Conservation (phyloP, 1,284 basidiomycete species). For the Caloboletus firmus region DNA sequence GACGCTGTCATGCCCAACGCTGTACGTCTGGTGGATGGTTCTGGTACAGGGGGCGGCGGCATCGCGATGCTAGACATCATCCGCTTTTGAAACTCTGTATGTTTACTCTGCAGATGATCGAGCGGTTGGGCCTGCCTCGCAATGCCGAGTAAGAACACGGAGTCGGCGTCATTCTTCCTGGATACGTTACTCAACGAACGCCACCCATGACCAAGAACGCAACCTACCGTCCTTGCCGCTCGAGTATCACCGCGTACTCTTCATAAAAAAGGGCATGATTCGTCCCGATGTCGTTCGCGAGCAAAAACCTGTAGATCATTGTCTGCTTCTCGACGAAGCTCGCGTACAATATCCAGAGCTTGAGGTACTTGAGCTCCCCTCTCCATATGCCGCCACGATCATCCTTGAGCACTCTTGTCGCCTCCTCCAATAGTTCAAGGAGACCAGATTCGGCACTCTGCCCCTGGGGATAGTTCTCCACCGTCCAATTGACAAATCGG, state of each 20-base stretch:
- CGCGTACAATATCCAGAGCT: conserved; percentile 91
- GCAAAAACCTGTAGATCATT: conserved; percentile 82
- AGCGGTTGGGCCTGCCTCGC: conserved; percentile 73
- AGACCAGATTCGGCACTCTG: conserved; percentile 73
- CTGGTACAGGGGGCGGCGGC: conserved; percentile 34
- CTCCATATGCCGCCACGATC: conserved; percentile 63
- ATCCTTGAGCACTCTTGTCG: conserved; percentile 73
- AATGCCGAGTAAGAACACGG: conserved; percentile 85
- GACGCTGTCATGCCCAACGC: conserved; percentile 39
- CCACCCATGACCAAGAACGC: background rate
- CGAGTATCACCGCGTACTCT: conserved; percentile 83
- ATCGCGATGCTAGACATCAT: conserved; percentile 57
- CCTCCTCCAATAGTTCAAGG: conserved; percentile 78
- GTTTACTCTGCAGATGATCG: conserved; percentile 72
- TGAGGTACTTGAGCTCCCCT: conserved; percentile 83
- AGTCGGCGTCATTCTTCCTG: conserved; percentile 85
- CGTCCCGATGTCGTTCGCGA: conserved; percentile 89
- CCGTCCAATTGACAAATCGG: conserved; percentile 67
- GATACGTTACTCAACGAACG: conserved; percentile 6
- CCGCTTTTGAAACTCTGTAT: conserved; percentile 81
- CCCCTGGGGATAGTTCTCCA: conserved; percentile 67
- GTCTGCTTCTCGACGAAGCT: conserved; percentile 73
- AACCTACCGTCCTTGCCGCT: conserved; percentile 65
- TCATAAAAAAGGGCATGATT: conserved; percentile 84
- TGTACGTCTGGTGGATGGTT: conserved; percentile 35